These are phyloP conservation scores for Phoma sp. DNA, from an alignment of 2,329 filamentous ascomycete genomes.

Conservation along the genomic window DNA sequence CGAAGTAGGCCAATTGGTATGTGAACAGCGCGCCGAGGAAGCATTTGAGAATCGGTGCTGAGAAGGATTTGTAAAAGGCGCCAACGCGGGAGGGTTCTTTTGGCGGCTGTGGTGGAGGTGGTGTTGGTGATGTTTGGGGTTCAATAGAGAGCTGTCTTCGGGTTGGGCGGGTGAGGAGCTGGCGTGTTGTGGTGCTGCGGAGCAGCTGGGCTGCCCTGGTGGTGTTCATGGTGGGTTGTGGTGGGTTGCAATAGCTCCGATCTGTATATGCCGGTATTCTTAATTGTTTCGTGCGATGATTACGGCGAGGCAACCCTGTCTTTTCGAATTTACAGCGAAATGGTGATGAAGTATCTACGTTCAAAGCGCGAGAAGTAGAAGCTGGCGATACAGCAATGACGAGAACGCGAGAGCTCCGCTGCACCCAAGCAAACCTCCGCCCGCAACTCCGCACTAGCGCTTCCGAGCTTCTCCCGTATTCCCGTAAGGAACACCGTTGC, in stretches of 20 bases:
- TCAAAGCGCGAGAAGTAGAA: not conserved
- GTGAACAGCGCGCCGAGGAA: slow-evolving; percentile 76
- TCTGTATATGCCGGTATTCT: too few species aligned
- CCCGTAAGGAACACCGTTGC: slow-evolving; percentile 42
- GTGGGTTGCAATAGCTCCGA: too few species aligned
- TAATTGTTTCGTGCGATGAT: too few species aligned
- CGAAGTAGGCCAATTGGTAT: slow-evolving; percentile 78
- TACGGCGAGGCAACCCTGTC: too few species aligned
- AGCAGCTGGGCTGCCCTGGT: not conserved
- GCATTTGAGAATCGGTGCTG: slow-evolving; percentile 74
- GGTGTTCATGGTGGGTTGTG: slow-evolving; percentile 1
- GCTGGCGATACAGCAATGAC: too few species aligned
- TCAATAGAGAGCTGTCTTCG: slow-evolving; percentile 6
- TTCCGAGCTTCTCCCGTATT: slow-evolving; percentile 26
- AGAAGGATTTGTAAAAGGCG: slow-evolving; percentile 76
- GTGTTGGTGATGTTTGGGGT: not conserved
- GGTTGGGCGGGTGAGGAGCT: not conserved
- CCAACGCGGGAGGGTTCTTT: slow-evolving; percentile 36
- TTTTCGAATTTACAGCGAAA: too few species aligned
- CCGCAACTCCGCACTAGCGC: slow-evolving; percentile 13
- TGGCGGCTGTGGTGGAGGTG: slow-evolving; percentile 44
- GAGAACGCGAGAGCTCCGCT: not conserved
- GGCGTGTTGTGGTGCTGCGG: slow-evolving; percentile 5
- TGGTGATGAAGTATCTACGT: too few species aligned
- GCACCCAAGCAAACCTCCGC: slow-evolving; percentile 29